phyloP scores from a whole-genome alignment of 352 stramenopile species.

The Pythium aquatile region DNA sequence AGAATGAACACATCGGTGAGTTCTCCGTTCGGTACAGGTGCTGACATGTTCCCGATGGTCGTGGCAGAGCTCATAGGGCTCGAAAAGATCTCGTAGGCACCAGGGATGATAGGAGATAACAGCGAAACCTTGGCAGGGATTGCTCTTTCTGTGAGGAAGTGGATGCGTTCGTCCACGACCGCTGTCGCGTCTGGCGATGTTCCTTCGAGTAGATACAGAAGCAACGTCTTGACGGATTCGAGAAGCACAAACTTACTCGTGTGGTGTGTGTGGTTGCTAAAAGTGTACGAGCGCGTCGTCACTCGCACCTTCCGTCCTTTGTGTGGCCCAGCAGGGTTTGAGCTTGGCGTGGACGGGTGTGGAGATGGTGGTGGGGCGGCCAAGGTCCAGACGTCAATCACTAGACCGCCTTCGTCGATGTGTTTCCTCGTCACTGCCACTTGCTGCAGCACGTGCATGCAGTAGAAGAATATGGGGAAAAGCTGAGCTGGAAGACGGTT shows the following conservation, averaged over 20 bases:
- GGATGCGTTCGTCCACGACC: slow-evolving; percentile 25
- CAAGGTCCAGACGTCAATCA: slow-evolving; percentile 29
- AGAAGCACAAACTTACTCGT: slow-evolving; percentile 35
- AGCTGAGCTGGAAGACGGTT: slow-evolving; percentile 19
- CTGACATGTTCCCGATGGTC: background rate
- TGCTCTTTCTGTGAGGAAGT: slow-evolving; percentile 27
- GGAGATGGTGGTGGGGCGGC: background rate
- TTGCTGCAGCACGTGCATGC: slow-evolving; percentile 38
- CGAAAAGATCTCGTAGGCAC: slow-evolving; percentile 26
- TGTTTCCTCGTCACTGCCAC: slow-evolving; percentile 33
- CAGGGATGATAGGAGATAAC: slow-evolving; percentile 29
- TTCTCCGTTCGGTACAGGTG: slow-evolving; percentile 28
- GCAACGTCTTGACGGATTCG: slow-evolving; percentile 37
- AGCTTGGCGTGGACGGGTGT: slow-evolving; percentile 1
- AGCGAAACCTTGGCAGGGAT: slow-evolving; percentile 29
- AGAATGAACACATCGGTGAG: slow-evolving; percentile 34
- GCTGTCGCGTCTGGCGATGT: slow-evolving; percentile 9
- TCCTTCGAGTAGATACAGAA: slow-evolving; percentile 32
- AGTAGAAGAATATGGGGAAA: slow-evolving; percentile 38
- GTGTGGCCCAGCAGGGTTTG: background rate
- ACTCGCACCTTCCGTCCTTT: background rate
- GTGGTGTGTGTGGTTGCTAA: background rate
- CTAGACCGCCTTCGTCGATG: slow-evolving; percentile 31
- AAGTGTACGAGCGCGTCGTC: background rate
- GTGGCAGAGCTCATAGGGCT: background rate